phyloP scores from a whole-genome alignment of 2,329 filamentous ascomycete species.

The Fonsecaea multimorphosa region DNA sequence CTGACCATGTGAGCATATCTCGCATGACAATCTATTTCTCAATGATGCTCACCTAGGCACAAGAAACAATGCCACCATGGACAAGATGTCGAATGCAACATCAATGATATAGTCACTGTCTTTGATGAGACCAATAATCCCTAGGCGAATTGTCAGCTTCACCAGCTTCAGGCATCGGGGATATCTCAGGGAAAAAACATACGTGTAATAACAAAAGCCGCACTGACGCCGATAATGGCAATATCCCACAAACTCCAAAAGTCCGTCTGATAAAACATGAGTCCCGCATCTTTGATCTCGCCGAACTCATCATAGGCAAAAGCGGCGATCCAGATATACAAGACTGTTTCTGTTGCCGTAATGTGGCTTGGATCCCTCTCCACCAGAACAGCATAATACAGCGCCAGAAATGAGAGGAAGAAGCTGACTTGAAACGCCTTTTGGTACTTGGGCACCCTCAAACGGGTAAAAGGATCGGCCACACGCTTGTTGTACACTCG shows the following conservation, averaged over 20 bases:
- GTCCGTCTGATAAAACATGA: constrained; percentile 82
- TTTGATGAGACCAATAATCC: constrained; percentile 69
- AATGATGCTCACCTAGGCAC: constrained; percentile 65
- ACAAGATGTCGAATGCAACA: constrained; percentile 84
- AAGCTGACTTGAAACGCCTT: constrained; percentile 85
- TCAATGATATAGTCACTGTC: constrained; percentile 70
- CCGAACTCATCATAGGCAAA: constrained; percentile 88
- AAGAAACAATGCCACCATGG: constrained; percentile 86
- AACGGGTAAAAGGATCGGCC: constrained; percentile 74
- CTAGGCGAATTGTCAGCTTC: constrained; percentile 47
- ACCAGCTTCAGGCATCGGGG: constrained; percentile 8
- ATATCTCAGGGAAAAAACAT: constrained; percentile 48
- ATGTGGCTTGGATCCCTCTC: constrained; percentile 71
- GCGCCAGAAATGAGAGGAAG: constrained; percentile 73
- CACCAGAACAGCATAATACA: constrained; percentile 88
- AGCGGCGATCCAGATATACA: constrained; percentile 85
- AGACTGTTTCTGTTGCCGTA: constrained; percentile 70
- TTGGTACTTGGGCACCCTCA: constrained; percentile 81
- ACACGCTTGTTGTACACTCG: constrained; percentile 73
- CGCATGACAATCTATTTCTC: constrained; percentile 8
- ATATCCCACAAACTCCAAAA: constrained; percentile 80
- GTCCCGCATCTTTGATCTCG: constrained; percentile 83
- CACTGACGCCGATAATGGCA: constrained; percentile 74
- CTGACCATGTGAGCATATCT: constrained; percentile 49
- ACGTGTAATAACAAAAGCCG: constrained; percentile 74